Evolutionary conservation across 2,329 filamentous ascomycete genomes (phyloP), one percentile per base, ranked within the genome.

Genomic region (Blastomyces parvus): DNA sequence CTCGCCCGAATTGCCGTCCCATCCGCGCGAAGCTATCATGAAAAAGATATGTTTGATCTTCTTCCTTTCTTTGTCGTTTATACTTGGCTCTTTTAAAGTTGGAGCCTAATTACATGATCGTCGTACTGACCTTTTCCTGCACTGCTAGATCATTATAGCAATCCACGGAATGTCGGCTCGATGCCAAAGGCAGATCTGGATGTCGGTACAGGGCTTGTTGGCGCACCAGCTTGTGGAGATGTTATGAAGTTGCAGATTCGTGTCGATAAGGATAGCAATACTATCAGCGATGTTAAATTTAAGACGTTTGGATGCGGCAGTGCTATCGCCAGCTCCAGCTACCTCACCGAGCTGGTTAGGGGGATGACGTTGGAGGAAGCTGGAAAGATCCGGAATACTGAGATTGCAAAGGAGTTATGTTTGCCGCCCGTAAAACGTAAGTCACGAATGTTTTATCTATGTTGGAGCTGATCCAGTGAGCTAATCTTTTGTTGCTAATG

Each of bases 291-390:
- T 71, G 92, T 96, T 75, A 94, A 95, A 79, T 97, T 97, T 85
- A 97, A 97, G 86, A 97, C 92, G 0, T 97, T 97, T 74, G 92
- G 92, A 60, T 97, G 92, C 76, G 92, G 92, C 62, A 91, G 88
- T 38, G 94, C 94, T 68, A 99, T 99, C 77, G 94, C 94, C 53
- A 93, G 89, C 67, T 95, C 89, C 64, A 94, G 89, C 73, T 99
- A 99, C 76, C 79, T 99, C 71, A 99, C 94, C 9, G 91, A 96
- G 78, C 82, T 99, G 65, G 92, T 99, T 67, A 86, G 91, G 67
- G 94, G 94, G 65, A 99, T 97, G 93, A 96, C 88, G 17, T 79
- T 99, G 68, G 94, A 99, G 71, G 91, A 99, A 76, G 94, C 95
- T 42, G 87, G 87, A 62, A 88, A 89, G 79, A 90, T 99, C 71